phyloP scores from a whole-genome alignment of 768 basidiomycete genomes.

The Tephrocybe sp. region DNA sequence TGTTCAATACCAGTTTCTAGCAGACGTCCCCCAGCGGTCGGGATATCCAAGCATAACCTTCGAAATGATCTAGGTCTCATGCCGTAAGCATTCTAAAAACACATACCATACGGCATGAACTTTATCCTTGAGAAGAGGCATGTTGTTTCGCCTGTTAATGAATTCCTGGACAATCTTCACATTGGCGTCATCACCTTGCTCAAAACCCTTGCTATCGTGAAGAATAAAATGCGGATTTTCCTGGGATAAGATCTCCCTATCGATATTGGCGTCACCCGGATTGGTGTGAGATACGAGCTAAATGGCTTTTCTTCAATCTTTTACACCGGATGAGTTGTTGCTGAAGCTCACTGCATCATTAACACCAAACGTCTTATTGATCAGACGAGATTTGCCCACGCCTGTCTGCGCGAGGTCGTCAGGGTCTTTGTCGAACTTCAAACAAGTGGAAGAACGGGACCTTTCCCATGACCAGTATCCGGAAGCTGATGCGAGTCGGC shows the following conservation, averaged over 20 bases:
- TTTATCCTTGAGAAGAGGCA: conserved; percentile 20
- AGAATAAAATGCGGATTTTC: conserved; percentile 26
- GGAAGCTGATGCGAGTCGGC: conserved; percentile 13
- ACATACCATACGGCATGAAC: conserved; percentile 28
- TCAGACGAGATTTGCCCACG: conserved; percentile 26
- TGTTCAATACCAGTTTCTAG: conserved; percentile 24
- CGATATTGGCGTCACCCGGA: conserved; percentile 22
- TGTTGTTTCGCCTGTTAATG: conserved; percentile 16
- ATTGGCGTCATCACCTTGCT: conserved; percentile 22
- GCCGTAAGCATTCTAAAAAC: neutral
- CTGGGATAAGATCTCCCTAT: conserved; percentile 22
- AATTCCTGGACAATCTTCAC: conserved; percentile 23
- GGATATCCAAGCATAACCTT: conserved; percentile 30
- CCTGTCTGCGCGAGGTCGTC: conserved; percentile 18
- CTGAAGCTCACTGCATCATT: conserved; percentile 16
- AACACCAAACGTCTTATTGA: conserved; percentile 27
- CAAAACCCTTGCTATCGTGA: conserved; percentile 29
- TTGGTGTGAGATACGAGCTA: conserved; percentile 20
- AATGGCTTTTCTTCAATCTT: neutral
- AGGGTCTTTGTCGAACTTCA: neutral
- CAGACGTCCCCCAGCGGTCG: conserved; percentile 20
- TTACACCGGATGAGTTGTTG: neutral
- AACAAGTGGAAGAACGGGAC: conserved; percentile 3
- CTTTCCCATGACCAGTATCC: conserved; percentile 27
- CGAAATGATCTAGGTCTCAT: neutral